phyloP scores from a whole-genome alignment of 129 eudicot species.

The Flaveria trinervia region DNA sequence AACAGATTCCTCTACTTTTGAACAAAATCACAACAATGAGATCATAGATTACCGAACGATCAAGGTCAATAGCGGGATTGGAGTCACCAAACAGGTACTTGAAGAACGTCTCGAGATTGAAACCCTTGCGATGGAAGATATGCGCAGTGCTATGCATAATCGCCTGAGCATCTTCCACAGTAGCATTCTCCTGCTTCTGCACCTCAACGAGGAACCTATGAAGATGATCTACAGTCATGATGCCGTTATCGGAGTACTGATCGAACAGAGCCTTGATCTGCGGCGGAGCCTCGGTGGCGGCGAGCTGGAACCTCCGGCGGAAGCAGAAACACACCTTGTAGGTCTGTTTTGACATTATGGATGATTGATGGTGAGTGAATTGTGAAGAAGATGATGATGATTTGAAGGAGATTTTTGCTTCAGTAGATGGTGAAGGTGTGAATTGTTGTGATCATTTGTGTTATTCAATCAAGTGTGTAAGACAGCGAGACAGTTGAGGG shows the following conservation, averaged over 20 bases:
- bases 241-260: slow-evolving; percentile 61
- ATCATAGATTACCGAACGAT: slow-evolving; percentile 47
- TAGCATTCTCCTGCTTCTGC: slow-evolving; percentile 61
- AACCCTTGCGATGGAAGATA: slow-evolving; percentile 60
- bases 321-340: slow-evolving; percentile 81
- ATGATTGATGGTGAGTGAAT: not conserved
- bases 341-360: slow-evolving; percentile 53
- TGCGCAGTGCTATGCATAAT: slow-evolving; percentile 48
- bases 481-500: slow-evolving; percentile 14
- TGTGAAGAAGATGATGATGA: slow-evolving; percentile 7
- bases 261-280: slow-evolving; percentile 56
- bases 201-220: slow-evolving; percentile 62
- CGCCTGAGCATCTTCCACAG: slow-evolving; percentile 62
- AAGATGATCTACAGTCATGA: slow-evolving; percentile 58
- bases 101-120: slow-evolving; percentile 71
- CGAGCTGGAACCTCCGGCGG: slow-evolving; percentile 70
- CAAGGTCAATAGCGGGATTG: slow-evolving; percentile 62
- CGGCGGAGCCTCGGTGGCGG: slow-evolving; percentile 75
- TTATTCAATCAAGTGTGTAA: not conserved
- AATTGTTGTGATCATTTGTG: not conserved
- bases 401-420: slow-evolving; percentile 19
- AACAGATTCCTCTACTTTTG: no score
- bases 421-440: slow-evolving; percentile 14
- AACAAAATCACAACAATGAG: not conserved
- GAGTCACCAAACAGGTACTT: slow-evolving; percentile 64